Evolutionary conservation across 2,329 filamentous ascomycete genomes (phyloP), one percentile per base, ranked within the genome.

Genomic region (Plenodomus biglobosus): DNA sequence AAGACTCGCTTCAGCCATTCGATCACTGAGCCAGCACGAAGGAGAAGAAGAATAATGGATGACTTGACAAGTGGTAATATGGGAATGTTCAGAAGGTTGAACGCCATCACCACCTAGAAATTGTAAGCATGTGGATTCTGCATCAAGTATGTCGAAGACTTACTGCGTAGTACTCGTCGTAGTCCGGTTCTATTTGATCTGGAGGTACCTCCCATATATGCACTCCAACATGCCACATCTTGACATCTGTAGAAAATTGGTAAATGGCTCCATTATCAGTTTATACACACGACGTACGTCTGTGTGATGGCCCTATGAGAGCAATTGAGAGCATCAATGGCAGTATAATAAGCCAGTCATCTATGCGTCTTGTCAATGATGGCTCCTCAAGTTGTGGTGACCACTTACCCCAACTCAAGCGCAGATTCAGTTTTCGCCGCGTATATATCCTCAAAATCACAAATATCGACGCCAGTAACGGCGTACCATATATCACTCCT

Each of bases 51-150:
- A 15, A 73, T 71, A 42, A 73, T 71, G 1, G 71, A 71, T 1
- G 68, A 65, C 61, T 74, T 74, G 44, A 73, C 71, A n/a, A 73
- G 60, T 1, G 71, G 71, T 20, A 74, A 48, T 40, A 74, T 74
- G 3, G 69, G 70, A 10, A 70, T 71, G 48, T 73, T 74, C 39
- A 73, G 53, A 8, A 74, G 65, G 40, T 72, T 73, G 59, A 73
- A 72, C 18, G 69, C 65, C 54, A 72, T 59, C 20, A 61, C 39
- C 15, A 71, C 63, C 70, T 72, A 30, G 1, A 17, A 27, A 3
- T 22, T 36, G 41, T 38, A 34, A 42, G 38, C 24, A 22, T 8
- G 15, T 17, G 19, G 10, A 3, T 8, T 15, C 13, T 8, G 13
- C 11, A 13, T 34, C n/a, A 15, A 13, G 8, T 18, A 13, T 3